Percentiles rank a stretch among this genome's conserved stretches.
These are phyloP conservation scores for Sporothrix euskadiensis DNA, from an alignment of 2,329 filamentous ascomycete genomes.

Conservation along the genomic window DNA sequence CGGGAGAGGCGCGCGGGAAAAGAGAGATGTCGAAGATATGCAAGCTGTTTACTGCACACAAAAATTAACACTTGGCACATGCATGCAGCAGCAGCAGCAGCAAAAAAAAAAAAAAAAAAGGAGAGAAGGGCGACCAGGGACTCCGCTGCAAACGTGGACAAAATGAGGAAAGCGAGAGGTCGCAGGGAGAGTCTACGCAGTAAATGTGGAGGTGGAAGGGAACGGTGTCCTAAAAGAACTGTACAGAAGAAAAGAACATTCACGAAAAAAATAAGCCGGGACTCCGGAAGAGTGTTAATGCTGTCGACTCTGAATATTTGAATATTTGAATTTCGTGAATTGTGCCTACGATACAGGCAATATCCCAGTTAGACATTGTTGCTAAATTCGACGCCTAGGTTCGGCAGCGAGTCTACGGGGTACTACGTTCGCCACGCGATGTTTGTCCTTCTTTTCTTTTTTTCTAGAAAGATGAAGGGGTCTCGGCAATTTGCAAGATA, in stretches of 20 bases:
- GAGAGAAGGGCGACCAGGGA: neutral
- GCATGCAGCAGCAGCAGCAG: neutral
- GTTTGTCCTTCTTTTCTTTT: neutral
- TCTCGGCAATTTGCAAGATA: neutral
- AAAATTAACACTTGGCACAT: neutral
- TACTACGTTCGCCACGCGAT: neutral
- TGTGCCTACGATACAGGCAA: neutral
- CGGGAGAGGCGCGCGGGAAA: neutral
- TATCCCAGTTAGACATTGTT: neutral
- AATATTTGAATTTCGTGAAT: neutral
- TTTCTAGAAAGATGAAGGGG: neutral
- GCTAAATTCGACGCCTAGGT: neutral
- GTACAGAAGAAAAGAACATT: neutral
- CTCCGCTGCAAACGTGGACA: constrained; percentile 8
- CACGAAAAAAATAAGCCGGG: neutral
- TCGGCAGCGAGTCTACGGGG: neutral
- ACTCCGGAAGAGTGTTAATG: neutral
- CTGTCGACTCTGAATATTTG: neutral
- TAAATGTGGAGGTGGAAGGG: neutral
- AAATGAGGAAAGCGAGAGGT: neutral
- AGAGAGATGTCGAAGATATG: neutral
- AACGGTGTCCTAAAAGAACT: neutral
- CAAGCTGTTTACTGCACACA: neutral
- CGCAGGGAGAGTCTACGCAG: neutral
- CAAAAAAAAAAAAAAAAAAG: too few species aligned